These are phyloP conservation scores for Aspergillus alliaceus DNA, from an alignment of 2,329 filamentous ascomycete genomes.

Conservation along the genomic window DNA sequence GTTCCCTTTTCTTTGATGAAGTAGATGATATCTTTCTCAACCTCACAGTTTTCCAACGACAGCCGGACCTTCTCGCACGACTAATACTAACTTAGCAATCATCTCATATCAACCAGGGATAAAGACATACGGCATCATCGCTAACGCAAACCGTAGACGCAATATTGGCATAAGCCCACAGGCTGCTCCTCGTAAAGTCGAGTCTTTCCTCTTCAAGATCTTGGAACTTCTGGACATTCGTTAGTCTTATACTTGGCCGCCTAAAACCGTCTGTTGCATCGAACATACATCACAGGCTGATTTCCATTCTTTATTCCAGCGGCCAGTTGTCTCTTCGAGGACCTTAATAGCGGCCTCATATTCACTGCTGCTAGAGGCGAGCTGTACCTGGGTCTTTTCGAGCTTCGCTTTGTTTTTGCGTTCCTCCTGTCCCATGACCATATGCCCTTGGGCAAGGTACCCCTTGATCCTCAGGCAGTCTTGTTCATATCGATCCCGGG, in stretches of 20 bases:
- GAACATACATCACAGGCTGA: conserved; percentile 73
- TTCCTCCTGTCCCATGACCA: conserved; percentile 99
- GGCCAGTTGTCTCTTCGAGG: conserved; percentile 87
- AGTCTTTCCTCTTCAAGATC: conserved; percentile 95
- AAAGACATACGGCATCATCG: conserved; percentile 68
- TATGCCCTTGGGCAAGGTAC: conserved; percentile 96
- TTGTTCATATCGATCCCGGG: conserved; percentile 92
- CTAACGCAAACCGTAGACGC: conserved; percentile 96
- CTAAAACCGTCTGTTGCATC: background rate
- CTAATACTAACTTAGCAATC: conserved; percentile 26
- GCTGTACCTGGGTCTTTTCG: conserved; percentile 96
- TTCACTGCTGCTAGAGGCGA: conserved; percentile 86
- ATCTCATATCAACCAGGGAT: background rate
- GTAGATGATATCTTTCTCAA: conserved; percentile 85
- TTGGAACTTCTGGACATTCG: conserved; percentile 76
- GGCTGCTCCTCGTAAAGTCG: conserved; percentile 94
- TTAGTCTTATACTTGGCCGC: conserved; percentile 20
- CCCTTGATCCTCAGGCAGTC: conserved; percentile 98
- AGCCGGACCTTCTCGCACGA: conserved; percentile 95
- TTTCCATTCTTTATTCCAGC: conserved; percentile 99
- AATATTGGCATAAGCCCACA: conserved; percentile 98
- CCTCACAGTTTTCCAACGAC: conserved; percentile 91
- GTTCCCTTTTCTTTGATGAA: conserved; percentile 92
- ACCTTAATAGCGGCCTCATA: conserved; percentile 92
- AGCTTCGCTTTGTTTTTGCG: conserved; percentile 98